These are phyloP conservation scores for Tolypocladium nubicola DNA, from an alignment of 2,329 filamentous ascomycete species.

Conservation along the genomic window DNA sequence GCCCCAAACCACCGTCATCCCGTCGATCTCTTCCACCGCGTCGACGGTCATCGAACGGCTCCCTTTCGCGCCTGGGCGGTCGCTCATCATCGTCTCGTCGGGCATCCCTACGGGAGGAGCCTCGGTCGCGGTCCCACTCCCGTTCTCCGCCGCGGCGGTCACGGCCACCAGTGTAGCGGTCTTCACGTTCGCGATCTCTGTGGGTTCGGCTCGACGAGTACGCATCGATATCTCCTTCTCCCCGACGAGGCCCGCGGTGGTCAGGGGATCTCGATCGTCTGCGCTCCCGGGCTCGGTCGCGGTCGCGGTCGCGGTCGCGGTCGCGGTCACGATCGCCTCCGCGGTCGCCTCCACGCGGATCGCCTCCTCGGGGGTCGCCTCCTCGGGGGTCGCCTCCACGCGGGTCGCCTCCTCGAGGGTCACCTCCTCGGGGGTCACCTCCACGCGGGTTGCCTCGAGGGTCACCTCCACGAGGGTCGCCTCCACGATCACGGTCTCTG, in stretches of 20 bases:
- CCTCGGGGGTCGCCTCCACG: constrained; percentile 14
- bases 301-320: constrained; percentile 23
- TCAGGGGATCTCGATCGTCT: constrained; percentile 83
- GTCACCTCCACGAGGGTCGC: constrained; percentile 35
- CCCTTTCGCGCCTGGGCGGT: constrained; percentile 47
- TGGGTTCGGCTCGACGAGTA: constrained; percentile 92
- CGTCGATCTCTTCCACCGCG: constrained; percentile 37
- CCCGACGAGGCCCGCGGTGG: constrained; percentile 55
- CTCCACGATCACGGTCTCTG: constrained; percentile 60
- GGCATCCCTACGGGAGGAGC: constrained; percentile 47
- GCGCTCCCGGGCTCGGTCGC: constrained; percentile 42
- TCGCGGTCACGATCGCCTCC: constrained; percentile 19
- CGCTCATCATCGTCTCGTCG: constrained; percentile 56
- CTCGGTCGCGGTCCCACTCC: constrained; percentile 66
- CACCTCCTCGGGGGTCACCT: constrained; percentile 17
- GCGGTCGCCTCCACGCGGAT: constrained; percentile 41
- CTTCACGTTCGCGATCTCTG: constrained; percentile 85
- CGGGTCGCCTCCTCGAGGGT: constrained; percentile 29
- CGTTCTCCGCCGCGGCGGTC: constrained; percentile 57
- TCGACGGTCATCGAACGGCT: constrained; percentile 38
- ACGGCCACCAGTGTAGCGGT: constrained; percentile 64
- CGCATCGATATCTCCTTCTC: constrained; percentile 70
- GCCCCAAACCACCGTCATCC: constrained; percentile 24
- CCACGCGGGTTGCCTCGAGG: constrained; percentile 22
- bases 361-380: constrained; percentile 11